Conservation (phyloP, 2,329 filamentous ascomycete genomes). For the Aureobasidium sp. region DNA sequence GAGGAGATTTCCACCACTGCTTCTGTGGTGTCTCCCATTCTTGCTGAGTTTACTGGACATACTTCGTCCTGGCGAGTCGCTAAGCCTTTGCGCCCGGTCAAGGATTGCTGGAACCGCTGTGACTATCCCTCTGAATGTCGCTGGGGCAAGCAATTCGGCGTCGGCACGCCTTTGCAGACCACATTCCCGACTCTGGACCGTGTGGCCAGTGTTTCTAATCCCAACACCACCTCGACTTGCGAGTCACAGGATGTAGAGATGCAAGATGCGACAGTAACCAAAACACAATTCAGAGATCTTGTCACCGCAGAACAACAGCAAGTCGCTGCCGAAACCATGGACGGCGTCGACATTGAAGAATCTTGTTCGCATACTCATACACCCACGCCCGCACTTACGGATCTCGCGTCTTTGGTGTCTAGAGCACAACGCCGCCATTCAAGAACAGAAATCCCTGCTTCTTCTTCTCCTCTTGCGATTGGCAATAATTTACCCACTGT, state of each 20-base stretch:
- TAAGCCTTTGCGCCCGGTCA: conserved; percentile 1
- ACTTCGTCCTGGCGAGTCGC: background rate
- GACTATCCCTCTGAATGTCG: conserved; percentile 41
- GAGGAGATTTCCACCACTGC: background rate
- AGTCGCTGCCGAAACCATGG: background rate
- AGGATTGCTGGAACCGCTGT: conserved; percentile 38
- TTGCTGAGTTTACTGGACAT: background rate
- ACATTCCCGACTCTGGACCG: conserved; percentile 3
- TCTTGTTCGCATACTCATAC: background rate
- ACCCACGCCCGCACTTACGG: background rate
- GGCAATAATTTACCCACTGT: background rate
- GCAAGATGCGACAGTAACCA: conserved; percentile 6
- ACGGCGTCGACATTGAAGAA: background rate
- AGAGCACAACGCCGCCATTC: conserved; percentile 3
- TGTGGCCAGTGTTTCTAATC: background rate
- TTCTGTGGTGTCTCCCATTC: background rate
- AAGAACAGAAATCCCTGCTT: background rate
- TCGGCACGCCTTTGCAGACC: conserved; percentile 17
- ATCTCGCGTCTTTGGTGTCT: background rate
- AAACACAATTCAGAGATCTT: conserved; percentile 24
- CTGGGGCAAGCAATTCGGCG: conserved; percentile 29
- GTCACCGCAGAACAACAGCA: conserved; percentile 16
- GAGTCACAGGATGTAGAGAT: background rate
- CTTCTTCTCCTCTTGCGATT: background rate
- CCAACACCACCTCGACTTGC: background rate